Evolutionary conservation across 2,329 filamentous ascomycete species (phyloP), one percentile per base, ranked within the genome.

Genomic region (Stenocarpella maydis): DNA sequence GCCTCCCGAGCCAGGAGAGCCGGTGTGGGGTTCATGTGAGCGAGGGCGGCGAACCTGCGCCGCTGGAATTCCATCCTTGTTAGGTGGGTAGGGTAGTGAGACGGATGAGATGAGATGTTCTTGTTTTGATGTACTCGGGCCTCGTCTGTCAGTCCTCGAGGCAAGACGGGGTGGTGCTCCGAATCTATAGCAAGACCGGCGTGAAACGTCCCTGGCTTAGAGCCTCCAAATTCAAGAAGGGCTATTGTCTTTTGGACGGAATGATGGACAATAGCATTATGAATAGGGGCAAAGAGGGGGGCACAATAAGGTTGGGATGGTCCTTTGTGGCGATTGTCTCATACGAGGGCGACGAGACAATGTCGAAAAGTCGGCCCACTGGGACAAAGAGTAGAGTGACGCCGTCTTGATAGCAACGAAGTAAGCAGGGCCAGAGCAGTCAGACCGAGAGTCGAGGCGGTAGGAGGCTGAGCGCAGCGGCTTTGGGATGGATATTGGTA

Each of bases 41-140:
- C 76, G 58, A 76, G 72, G 65, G 73, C 74, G 68, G 75, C 75
- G 73, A 75, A 68, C 74, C 76, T 72, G 74, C 74, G 76, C 71
- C 73, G 73, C 28, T 76, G 75, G 43, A 73, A 73, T 54, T 75
- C 75, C 77, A 82, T 84, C 50, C 24, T 67, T 39, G 45, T 60
- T 21, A 34, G 31, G 24, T 58, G 39, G 8, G 34, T 26, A 8
- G 54, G 26, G 15, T 31, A 19, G 28, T 61, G 17, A 47, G 39
- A 49, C 19, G n/a, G 21, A 26, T 67, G 52, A 28, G 28, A 28
- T 41, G 49, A 53, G n/a, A 24, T 61, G 64, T 61, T 54, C n/a
- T 41, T 34, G 19, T 17, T 37, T 12, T 37, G 26, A 37, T 21
- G 31, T 21, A 10, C 17, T 45, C 37, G n/a, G 19, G 37, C 34